Percentiles rank a stretch among this genome's conserved stretches.
Evolutionary conservation across 768 basidiomycete species (phyloP).

Genomic region (Tephrocybe rancida): DNA sequence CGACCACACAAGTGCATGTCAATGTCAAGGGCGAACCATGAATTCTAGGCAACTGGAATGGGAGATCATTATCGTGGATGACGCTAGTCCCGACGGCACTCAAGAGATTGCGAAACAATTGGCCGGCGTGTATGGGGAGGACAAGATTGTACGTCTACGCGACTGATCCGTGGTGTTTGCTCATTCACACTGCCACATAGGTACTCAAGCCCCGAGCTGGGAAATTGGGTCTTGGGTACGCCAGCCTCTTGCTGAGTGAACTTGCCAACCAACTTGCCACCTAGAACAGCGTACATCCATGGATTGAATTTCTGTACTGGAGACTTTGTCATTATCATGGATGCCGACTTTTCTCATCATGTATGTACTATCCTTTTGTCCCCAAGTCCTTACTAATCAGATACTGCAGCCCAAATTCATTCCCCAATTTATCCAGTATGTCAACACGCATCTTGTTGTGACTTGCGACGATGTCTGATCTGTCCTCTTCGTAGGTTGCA

Average conservation of each 20-base stretch:
- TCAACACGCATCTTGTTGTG: neutral
- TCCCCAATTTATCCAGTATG: slow-evolving; percentile 84
- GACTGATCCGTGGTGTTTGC: neutral
- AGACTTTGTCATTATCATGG: slow-evolving; percentile 96
- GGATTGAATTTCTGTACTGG: slow-evolving; percentile 88
- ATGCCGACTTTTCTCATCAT: slow-evolving; percentile 95
- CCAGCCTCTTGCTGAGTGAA: neutral
- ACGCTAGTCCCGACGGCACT: slow-evolving; percentile 91
- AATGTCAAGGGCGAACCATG: slow-evolving; percentile 9
- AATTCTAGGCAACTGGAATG: slow-evolving; percentile 65
- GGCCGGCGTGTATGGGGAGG: slow-evolving; percentile 78
- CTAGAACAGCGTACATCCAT: slow-evolving; percentile 83
- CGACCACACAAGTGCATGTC: neutral
- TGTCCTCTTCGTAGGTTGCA: slow-evolving; percentile 57
- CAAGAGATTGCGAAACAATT: slow-evolving; percentile 86
- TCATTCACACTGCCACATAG: slow-evolving; percentile 33
- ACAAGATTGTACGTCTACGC: slow-evolving; percentile 65
- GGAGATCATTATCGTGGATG: slow-evolving; percentile 92
- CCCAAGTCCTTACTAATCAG: neutral
- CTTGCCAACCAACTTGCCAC: slow-evolving; percentile 1
- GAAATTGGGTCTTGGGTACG: slow-evolving; percentile 88
- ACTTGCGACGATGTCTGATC: neutral
- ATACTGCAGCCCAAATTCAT: slow-evolving; percentile 85
- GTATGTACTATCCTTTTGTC: slow-evolving; percentile 43
- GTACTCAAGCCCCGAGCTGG: slow-evolving; percentile 85